Evolutionary conservation across 2,329 filamentous ascomycete species (phyloP), one percentile per base, ranked within the genome.

Genomic region (Sporothrix mexicana): DNA sequence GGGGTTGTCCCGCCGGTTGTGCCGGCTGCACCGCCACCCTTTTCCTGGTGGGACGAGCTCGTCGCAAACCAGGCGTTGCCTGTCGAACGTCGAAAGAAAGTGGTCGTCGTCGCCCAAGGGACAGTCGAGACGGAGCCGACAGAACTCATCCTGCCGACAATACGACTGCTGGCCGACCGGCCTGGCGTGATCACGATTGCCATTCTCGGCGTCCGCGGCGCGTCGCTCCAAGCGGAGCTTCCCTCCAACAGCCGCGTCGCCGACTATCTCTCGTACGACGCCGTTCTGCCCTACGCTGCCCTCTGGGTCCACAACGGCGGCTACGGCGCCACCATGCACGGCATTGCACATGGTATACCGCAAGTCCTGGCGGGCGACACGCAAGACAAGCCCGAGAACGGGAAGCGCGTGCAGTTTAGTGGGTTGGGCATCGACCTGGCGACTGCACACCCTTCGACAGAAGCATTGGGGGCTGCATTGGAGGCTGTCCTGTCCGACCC

Each of bases 301-400:
- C 77, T 79, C 1, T 84, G 81, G 80, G 77, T 83, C 3, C 81
- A 82, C 73, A 84, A 84, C 70, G 82, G 79, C 1, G 82, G 82
- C 0, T 84, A 82, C 73, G 82, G 82, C 4, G 82, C 82, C 3
- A 79, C 82, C 10, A 80, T 79, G 68, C 82, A 84, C 70, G 82
- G 81, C 13, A 79, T 84, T 61, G 80, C 80, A 7, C 79, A 82
- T 69, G 82, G 80, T 3, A 80, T 83, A 25, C 81, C 82, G 2
- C 82, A 82, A 80, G 80, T 83, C 0, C 78, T 81, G 2, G 81
- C 81, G 0, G 82, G 82, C 17, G 82, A 83, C 72, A 81, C 81
- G 0, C 82, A 83, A 78, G 82, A 84, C 74, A 84, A 83, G 78
- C 77, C 78, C 5, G 82, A 83, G 73, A 83, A 81, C 72, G 78